Evolutionary conservation across 495 filamentous ascomycete species (phyloP), one percentile per base, ranked within the genome.

Genomic region (Oidiodendron maius): DNA sequence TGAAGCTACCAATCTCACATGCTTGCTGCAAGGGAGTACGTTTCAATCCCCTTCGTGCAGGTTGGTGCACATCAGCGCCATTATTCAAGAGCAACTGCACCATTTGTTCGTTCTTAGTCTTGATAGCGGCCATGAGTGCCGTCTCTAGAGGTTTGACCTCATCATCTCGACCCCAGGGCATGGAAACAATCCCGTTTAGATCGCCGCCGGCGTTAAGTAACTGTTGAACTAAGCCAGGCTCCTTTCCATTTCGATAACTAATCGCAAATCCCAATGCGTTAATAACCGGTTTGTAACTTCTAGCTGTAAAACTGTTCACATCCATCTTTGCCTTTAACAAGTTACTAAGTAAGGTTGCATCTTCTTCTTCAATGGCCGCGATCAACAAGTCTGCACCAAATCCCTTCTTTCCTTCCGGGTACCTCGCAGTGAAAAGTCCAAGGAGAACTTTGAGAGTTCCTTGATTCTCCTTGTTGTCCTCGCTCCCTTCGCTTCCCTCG

Each of bases 1-100:
- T 12, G 23, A 48, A 48, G 35, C 50, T 53, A 12, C 44, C 44
- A 15, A 30, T 25, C 22, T 53, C 50, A 21, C 30, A 49, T 22
- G 50, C 50, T 21, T 48, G 11, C 25, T 53, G 50, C 15, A 53
- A 22, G 20, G 50, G 50, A 11, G 50, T 53, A 17, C 50, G 44
- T 20, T 48, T 53, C 35, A 53, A 26, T 18, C 43, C 30, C 44
- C 24, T 37, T 40, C 17, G 44, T 34, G 51, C 51, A 12, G 49
- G 36, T 26, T n/a, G 26, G 23, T 54, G 34, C 13, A 54, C 2
- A 50, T 54, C 38, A 2, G 51, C 46, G 36, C 51, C n/a, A n/a
- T n/a, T n/a, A n/a, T n/a, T n/a, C n/a, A n/a, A n/a, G n/a, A n/a
- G n/a, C n/a, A n/a, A n/a, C n/a, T n/a, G n/a, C n/a, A n/a, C n/a